Base-by-base conservation (phyloP, 352 stramenopile genomes). In the Plasmopara viticola region DNA sequence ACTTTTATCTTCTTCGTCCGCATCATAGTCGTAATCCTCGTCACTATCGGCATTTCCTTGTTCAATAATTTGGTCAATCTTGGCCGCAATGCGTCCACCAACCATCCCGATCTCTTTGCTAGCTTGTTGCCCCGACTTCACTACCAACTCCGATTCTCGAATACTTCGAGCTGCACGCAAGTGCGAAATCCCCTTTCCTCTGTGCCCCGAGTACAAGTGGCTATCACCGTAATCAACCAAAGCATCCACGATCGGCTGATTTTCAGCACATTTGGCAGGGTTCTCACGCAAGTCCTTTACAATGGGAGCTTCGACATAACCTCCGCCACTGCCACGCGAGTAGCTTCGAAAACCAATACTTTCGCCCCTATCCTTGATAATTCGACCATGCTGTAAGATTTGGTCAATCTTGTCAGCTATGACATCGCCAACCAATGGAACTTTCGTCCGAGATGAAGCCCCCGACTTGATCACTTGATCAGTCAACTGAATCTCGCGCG, bases 331-430 rank as follows among this genome's bases (percentile, higher is more conserved):
- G 7, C 66, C 43, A 28, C 53, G 60, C 12, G 64, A 62, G 20
- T 62, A 68, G 28, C 56, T 60, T 14, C 62, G 54, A 12, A 38
- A 55, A 1, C 49, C 50, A 3, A 31, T 56, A 0, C 45, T 55
- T 25, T 61, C 58, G 1, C 57, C 57, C 0, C 55, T 54, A 34
- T 87, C 77, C 25, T 69, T 64, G 1, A 87, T 53, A 37, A 89
- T 86, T 37, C 78, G 78, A 38, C 76, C 76, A n/a, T 86, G 63
- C 47, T 70, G 33, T 12, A 89, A 49, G 28, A 91, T 86, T 56
- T 91, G 78, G 17, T 91, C 74, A 34, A 91, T 87, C 61, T 91
- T 91, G 34, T 86, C 70, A 2, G 74, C 68, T 18, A 91, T 76
- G 25, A 87, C 74, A n/a, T 78, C 63, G 33, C 80, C 80, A 38